phyloP scores from a whole-genome alignment of 495 filamentous ascomycete species.

The Niebla homalea region DNA sequence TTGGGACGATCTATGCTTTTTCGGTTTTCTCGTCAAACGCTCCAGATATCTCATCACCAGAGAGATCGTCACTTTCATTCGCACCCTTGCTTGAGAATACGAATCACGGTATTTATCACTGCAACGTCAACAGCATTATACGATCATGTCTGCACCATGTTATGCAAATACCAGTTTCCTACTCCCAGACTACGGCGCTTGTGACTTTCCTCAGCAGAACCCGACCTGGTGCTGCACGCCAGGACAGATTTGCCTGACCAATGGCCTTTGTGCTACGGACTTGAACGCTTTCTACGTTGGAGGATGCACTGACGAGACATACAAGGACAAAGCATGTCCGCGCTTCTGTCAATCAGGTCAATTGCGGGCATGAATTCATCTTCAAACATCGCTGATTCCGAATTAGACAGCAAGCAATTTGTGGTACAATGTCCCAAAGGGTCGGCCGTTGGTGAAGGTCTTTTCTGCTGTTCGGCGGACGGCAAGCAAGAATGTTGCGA shows the following conservation, averaged over 20 bases:
- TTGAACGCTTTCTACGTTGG: conserved; percentile 5
- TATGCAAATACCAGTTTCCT: background rate
- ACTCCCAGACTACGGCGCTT: conserved; percentile 3
- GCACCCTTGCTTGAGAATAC: too few species aligned
- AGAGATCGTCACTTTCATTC: too few species aligned
- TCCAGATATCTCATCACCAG: too few species aligned
- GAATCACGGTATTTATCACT: background rate
- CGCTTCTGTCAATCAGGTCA: conserved; percentile 6
- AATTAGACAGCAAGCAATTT: background rate
- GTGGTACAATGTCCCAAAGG: conserved; percentile 1
- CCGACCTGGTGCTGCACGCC: conserved; percentile 8
- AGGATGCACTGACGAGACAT: conserved; percentile 9
- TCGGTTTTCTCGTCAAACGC: too few species aligned
- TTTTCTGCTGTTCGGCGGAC: conserved; percentile 1
- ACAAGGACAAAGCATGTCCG: conserved; percentile 2
- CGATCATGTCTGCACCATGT: conserved; percentile 5
- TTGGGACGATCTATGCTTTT: background rate
- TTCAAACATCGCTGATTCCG: background rate
- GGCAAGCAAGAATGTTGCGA: conserved; percentile 4
- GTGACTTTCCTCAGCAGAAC: background rate
- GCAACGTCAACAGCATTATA: background rate
- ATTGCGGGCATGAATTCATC: background rate
- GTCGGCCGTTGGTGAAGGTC: background rate
- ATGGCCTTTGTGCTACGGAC: conserved; percentile 3
- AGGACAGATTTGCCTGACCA: conserved; percentile 7